phyloP scores from a whole-genome alignment of 257 asterid species.

The Solanum appendiculatum region DNA sequence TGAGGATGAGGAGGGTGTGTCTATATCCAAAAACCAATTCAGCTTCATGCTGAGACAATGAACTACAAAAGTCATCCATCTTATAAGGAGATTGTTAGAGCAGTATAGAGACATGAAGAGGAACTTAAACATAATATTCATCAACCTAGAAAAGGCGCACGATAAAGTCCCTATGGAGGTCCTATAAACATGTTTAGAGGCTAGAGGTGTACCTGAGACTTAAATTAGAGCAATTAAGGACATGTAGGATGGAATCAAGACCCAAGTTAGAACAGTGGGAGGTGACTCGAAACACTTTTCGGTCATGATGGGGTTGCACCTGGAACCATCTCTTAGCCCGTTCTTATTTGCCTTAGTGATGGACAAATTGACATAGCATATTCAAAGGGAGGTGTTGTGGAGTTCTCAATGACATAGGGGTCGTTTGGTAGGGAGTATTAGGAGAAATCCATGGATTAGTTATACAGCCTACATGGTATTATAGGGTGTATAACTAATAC shows the following conservation, averaged over 20 bases:
- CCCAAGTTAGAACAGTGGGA: background rate
- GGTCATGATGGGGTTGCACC: background rate
- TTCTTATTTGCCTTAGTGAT: background rate
- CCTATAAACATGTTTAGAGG: background rate
- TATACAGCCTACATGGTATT: no score
- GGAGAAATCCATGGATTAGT: no score
- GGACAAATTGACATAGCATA: background rate
- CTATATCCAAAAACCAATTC: background rate
- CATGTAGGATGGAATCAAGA: background rate
- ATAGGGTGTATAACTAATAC: no score
- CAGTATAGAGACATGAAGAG: background rate
- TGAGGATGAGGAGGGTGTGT: background rate
- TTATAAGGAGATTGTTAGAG: background rate
- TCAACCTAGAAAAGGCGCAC: background rate
- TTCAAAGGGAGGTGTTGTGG: background rate
- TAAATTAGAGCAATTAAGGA: background rate
- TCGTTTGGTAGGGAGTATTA: no score
- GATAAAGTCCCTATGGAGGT: background rate
- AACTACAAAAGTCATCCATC: background rate
- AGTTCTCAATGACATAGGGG: background rate
- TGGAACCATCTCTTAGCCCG: background rate
- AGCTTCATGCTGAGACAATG: background rate
- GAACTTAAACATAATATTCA: background rate
- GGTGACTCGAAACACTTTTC: background rate
- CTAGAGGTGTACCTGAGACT: background rate